Percentiles rank a stretch among this genome's conserved stretches.
Conservation (phyloP, 305 asterid species). For the Andrographis paniculata region DNA sequence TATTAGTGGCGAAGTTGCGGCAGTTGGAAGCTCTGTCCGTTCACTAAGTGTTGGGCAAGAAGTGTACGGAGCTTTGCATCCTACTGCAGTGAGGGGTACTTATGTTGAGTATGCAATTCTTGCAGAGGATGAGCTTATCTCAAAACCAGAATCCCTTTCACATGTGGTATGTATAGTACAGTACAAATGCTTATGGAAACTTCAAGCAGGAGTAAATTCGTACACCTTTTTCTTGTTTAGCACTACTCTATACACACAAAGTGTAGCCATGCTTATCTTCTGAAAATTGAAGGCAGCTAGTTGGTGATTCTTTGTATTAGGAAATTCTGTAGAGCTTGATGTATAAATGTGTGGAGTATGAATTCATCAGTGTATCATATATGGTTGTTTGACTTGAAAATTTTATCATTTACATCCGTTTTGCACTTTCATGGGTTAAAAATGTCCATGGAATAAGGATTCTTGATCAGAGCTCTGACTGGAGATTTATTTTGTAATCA, state of each 20-base stretch:
- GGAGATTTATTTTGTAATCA: conserved; percentile 7
- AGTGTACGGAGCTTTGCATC: conserved; percentile 96
- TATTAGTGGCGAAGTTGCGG: conserved; percentile 92
- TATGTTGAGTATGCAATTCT: conserved; percentile 83
- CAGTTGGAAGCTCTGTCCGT: conserved; percentile 62
- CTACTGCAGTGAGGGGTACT: conserved; percentile 96
- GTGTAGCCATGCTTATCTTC: neutral
- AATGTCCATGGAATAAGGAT: neutral
- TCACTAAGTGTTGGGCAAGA: conserved; percentile 72
- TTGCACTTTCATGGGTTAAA: neutral
- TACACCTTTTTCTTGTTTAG: neutral
- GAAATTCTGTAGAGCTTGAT: neutral
- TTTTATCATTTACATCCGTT: neutral
- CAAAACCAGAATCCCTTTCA: conserved; percentile 67
- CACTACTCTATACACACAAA: neutral
- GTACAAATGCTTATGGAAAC: conserved; percentile 2
- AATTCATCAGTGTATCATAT: neutral
- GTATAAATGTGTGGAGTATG: neutral
- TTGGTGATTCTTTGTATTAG: neutral
- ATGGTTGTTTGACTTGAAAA: neutral
- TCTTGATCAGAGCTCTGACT: conserved; percentile 1
- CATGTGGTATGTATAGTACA: conserved; percentile 56
- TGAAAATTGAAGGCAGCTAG: neutral
- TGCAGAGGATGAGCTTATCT: conserved; percentile 66
- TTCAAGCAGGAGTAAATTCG: neutral